phyloP scores from a whole-genome alignment of 805 yeast species.

The Ogataea siamensis region DNA sequence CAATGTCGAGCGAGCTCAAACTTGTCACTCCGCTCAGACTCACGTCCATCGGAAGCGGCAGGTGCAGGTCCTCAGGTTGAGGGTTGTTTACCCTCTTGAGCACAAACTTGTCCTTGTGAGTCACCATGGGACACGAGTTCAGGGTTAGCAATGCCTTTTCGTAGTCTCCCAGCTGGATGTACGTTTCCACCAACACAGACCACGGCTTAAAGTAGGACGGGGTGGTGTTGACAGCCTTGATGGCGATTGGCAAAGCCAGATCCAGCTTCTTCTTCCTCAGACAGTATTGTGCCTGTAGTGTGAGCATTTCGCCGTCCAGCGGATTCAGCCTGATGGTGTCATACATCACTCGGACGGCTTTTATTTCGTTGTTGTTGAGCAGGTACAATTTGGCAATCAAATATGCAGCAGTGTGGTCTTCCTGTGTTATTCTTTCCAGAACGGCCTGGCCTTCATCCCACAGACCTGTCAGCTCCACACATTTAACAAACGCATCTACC shows the following conservation, averaged over 20 bases:
- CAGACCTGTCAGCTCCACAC: constrained; percentile 61
- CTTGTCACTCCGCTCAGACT: constrained; percentile 66
- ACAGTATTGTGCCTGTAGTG: constrained; percentile 59
- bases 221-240: constrained; percentile 62
- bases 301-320: constrained; percentile 53
- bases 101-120: constrained; percentile 63
- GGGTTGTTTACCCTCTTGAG: constrained; percentile 60
- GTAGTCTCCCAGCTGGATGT: constrained; percentile 60
- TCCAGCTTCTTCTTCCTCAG: constrained; percentile 50
- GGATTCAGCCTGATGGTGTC: constrained; percentile 49
- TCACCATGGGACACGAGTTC: constrained; percentile 81
- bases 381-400: constrained; percentile 53
- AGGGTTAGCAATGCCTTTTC: constrained; percentile 71
- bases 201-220: constrained; percentile 79
- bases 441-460: constrained; percentile 61
- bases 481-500: constrained; percentile 69
- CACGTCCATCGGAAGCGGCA: constrained; percentile 76
- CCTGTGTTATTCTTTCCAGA: constrained; percentile 47
- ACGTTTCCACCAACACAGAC: constrained; percentile 63
- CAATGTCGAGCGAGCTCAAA: constrained; percentile 62
- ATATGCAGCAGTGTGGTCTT: constrained; percentile 57
- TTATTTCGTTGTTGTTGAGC: constrained; percentile 56
- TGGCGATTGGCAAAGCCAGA: constrained; percentile 57
- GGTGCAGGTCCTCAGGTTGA: constrained; percentile 54
- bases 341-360: constrained; percentile 51